Base-by-base conservation (phyloP, 192 early-diverging fungal genomes). In the Globomyces pollinis-pini region DNA sequence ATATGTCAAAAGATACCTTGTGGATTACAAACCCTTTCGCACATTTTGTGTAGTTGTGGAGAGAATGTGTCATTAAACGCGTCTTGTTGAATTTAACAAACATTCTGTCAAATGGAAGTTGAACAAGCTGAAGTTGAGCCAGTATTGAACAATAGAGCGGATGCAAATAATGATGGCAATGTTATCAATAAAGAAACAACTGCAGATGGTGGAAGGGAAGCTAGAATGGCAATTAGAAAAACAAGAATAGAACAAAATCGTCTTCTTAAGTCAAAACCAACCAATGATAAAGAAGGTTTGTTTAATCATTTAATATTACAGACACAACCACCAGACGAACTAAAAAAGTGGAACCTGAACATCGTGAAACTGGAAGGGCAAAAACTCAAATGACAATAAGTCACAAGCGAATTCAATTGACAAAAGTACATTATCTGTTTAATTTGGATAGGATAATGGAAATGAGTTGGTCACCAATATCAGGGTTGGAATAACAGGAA, bases 391-490 rank as follows among this genome's bases (percentile, higher is more conserved):
- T 67, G 20, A 50, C 60, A 4, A 43, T 38, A 3, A 64, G 57
- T 42, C 49, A 44, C 32, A 72, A 72, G 63, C 59, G 65, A 63
- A 68, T 76, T 57, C 60, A 76, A 44, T 53, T 31, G 45, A 63
- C 67, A 23, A 72, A 67, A 60, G 73, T 72, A 63, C 8, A 42
- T 65, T 3, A 4, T 16, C n/a, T n/a, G n/a, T n/a, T n/a, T n/a
- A n/a, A 11, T 35, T 38, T 51, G 47, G 18, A 44, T 57, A 70
- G 54, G 28, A 58, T 26, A 62, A 66, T 24, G 70, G 72, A 18
- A 53, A 56, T 26, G 75, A 77, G 21, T 55, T 68, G 20, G 74
- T 76, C 9, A 74, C 77, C 4, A 68, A 66, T 54, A 60, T 80
- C 41, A 65, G 70, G 11, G 74, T 77, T 0, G 61, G 72, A 26